phyloP scores from a whole-genome alignment of 106 monocot species.

The Amphibolis antarctica region DNA sequence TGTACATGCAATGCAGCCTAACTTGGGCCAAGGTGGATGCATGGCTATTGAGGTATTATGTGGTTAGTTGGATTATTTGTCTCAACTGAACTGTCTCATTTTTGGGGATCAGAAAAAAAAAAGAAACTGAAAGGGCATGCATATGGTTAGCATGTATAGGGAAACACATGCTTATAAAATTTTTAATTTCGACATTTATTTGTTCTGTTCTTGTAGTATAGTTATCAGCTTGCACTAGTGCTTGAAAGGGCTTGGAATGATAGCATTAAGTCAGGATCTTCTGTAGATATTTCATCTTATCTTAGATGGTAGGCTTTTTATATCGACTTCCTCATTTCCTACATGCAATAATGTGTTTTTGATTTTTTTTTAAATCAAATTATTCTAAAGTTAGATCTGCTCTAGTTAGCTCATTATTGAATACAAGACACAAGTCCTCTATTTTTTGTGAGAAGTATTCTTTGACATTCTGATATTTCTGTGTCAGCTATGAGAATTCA shows the following conservation, averaged over 20 bases:
- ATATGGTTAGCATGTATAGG: neutral
- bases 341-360: no score
- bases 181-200: neutral
- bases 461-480: neutral
- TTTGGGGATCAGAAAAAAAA: neutral
- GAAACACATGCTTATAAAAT: neutral
- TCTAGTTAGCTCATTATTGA: neutral
- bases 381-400: neutral
- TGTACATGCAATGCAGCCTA: constrained; percentile 99
- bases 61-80: neutral
- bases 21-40: constrained; percentile 99
- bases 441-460: neutral
- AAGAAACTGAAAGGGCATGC: no score
- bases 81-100: neutral
- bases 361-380: no score
- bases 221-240: constrained; percentile 88
- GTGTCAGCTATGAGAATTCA: constrained; percentile 77
- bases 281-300: constrained; percentile 57
- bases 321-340: no score
- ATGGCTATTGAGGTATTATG: constrained; percentile 96
- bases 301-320: constrained; percentile 57
- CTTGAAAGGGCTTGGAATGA: constrained; percentile 71
- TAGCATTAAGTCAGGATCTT: constrained; percentile 40
- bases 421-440: neutral
- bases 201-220: constrained; percentile 38